Evolutionary conservation across 179 eudicot genomes (phyloP).

Genomic region (Patellifolia procumbens): DNA sequence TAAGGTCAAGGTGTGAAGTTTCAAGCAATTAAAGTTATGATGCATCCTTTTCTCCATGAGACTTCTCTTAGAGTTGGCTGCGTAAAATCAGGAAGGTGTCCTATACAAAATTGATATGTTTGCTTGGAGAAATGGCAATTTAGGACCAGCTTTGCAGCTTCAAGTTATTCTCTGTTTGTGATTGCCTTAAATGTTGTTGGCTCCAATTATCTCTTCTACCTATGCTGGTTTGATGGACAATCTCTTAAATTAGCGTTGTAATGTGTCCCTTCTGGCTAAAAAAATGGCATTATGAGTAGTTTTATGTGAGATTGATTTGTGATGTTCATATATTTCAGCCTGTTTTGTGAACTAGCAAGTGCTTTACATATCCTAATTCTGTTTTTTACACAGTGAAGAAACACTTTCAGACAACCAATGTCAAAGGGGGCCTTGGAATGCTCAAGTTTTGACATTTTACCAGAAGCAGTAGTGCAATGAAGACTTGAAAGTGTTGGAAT

Average conservation of each 20-base stretch:
- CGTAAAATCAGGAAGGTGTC: conserved; percentile 32
- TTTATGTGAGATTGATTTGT: conserved; percentile 30
- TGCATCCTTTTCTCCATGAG: conserved; percentile 30
- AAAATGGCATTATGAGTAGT: conserved; percentile 35
- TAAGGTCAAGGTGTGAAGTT: conserved; percentile 24
- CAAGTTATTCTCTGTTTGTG: conserved; percentile 41
- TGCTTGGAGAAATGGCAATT: conserved; percentile 33
- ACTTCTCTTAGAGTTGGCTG: conserved; percentile 35
- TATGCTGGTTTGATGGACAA: conserved; percentile 40
- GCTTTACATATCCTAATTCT: not conserved
- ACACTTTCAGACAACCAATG: no score
- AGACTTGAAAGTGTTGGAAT: no score
- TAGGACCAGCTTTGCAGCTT: conserved; percentile 36
- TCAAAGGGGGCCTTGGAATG: no score
- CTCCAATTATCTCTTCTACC: conserved; percentile 33
- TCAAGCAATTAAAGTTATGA: conserved; percentile 20
- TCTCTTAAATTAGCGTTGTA: conserved; percentile 31
- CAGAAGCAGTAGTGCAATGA: no score
- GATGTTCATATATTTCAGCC: conserved; percentile 18
- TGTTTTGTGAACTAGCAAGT: conserved; percentile 32
- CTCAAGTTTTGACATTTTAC: no score
- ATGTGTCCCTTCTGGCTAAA: conserved; percentile 33
- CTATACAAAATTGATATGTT: conserved; percentile 28
- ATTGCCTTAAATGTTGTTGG: conserved; percentile 40
- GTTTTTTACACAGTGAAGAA: no score